phyloP scores from a whole-genome alignment of 2,329 filamentous ascomycete genomes.

The Colletotrichum cuscutae region DNA sequence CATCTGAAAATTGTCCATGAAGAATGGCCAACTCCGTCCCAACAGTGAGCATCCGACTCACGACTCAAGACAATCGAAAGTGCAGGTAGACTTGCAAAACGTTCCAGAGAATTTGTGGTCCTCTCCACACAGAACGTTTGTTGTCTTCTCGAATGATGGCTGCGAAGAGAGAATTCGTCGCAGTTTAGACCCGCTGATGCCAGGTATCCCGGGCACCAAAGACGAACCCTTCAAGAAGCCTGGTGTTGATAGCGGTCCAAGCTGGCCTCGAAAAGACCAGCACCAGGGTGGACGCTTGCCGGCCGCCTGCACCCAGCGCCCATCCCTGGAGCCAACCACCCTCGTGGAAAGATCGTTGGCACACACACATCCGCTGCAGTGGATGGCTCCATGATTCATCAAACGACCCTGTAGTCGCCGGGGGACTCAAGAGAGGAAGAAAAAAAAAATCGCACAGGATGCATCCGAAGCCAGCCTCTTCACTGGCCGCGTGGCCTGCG shows the following conservation, averaged over 20 bases:
- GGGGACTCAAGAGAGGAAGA: not conserved
- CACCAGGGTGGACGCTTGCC: conserved; percentile 13
- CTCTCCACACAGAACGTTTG: not conserved
- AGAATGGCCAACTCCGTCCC: not conserved
- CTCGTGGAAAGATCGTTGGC: conserved; percentile 31
- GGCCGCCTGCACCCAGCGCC: conserved; percentile 20
- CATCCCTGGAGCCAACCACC: conserved; percentile 21
- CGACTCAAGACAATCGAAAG: not conserved
- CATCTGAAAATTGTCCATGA: not conserved
- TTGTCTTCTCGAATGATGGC: not conserved
- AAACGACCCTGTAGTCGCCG: not conserved
- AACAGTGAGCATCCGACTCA: not conserved
- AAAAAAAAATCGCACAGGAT: conserved; percentile 4
- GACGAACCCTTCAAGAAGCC: conserved; percentile 16
- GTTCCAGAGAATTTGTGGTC: not conserved
- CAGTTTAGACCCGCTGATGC: not conserved
- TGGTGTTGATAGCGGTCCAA: conserved; percentile 15
- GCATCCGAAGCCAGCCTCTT: not conserved
- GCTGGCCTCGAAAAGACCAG: conserved; percentile 3
- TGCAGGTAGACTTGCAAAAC: not conserved
- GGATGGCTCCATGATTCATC: conserved; percentile 29
- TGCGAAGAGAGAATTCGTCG: not conserved
- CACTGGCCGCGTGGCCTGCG: not conserved
- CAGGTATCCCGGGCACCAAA: not conserved
- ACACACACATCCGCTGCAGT: conserved; percentile 20